Percentiles rank a stretch among this genome's conserved stretches.
Conservation (phyloP, 768 basidiomycete genomes). For the Tremella mesenterica region DNA sequence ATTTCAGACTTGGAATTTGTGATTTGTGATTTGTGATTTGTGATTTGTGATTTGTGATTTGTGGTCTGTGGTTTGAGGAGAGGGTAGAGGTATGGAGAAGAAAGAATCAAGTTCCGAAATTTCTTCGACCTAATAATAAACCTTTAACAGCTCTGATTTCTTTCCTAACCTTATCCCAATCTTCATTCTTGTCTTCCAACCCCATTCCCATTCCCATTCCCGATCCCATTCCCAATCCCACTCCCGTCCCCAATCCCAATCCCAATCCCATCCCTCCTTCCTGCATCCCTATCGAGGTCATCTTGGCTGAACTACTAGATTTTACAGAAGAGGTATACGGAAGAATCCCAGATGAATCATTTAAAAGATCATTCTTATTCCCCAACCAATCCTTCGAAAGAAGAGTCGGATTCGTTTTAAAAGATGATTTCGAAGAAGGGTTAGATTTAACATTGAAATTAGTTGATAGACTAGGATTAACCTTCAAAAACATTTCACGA, state of each 20-base stretch:
- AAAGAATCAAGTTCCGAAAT: no score
- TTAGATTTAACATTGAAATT: not conserved
- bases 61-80: not conserved
- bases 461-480: not conserved
- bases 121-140: slow-evolving; percentile 35
- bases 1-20: no score
- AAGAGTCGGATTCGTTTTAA: no score
- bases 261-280: slow-evolving; percentile 5
- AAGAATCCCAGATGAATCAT: no score
- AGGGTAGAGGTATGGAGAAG: not conserved
- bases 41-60: no score
- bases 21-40: no score
- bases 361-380: no score
- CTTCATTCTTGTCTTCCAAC: slow-evolving; percentile 9
- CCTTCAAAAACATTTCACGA: slow-evolving; percentile 13
- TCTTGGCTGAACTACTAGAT: no score
- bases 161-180: slow-evolving; percentile 36
- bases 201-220: not conserved
- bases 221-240: slow-evolving; percentile 2
- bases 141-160: slow-evolving; percentile 43
- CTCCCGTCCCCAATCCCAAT: slow-evolving; percentile 1
- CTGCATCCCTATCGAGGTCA: slow-evolving; percentile 5
- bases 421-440: no score
- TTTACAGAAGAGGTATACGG: no score
- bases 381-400: no score